These are phyloP conservation scores for Daldinia childiae DNA, from an alignment of 495 filamentous ascomycete species.

Conservation along the genomic window DNA sequence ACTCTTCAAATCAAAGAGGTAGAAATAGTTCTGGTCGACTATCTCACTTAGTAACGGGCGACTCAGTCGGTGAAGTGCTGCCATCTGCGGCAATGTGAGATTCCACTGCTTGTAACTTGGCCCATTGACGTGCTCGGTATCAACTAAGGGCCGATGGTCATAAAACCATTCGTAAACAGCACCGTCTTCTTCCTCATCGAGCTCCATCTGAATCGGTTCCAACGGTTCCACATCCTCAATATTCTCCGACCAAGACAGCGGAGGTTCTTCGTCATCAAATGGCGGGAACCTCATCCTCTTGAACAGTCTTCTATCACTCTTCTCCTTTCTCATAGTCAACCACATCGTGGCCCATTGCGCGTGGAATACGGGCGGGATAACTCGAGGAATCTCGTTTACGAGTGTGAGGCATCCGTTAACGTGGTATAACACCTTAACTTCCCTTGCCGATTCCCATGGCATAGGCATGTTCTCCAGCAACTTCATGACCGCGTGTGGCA, in stretches of 20 bases:
- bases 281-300: slow-evolving; percentile 99
- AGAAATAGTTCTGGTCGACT: slow-evolving; percentile 95
- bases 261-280: slow-evolving; percentile 98
- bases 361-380: slow-evolving; percentile 98
- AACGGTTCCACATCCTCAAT: slow-evolving; percentile 98
- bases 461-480: slow-evolving; percentile 99
- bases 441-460: slow-evolving; percentile 96
- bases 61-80: slow-evolving; percentile 90
- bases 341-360: slow-evolving; percentile 99
- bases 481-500: slow-evolving; percentile 99
- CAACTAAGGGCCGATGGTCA: slow-evolving; percentile 89
- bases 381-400: slow-evolving; percentile 95
- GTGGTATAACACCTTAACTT: slow-evolving; percentile 98
- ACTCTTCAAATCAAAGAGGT: slow-evolving; percentile 96
- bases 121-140: slow-evolving; percentile 94
- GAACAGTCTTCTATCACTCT: slow-evolving; percentile 95
- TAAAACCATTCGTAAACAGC: slow-evolving; percentile 98
- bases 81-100: slow-evolving; percentile 93
- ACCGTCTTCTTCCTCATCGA: slow-evolving; percentile 93
- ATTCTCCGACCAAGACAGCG: slow-evolving; percentile 97
- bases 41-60: slow-evolving; percentile 90
- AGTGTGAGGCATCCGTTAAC: slow-evolving; percentile 97
- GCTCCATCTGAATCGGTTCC: slow-evolving; percentile 98
- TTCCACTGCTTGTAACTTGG: slow-evolving; percentile 99
- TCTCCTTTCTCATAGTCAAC: slow-evolving; percentile 97